Conservation (phyloP, 2,329 filamentous ascomycete species). For the Westerdykella ornata region DNA sequence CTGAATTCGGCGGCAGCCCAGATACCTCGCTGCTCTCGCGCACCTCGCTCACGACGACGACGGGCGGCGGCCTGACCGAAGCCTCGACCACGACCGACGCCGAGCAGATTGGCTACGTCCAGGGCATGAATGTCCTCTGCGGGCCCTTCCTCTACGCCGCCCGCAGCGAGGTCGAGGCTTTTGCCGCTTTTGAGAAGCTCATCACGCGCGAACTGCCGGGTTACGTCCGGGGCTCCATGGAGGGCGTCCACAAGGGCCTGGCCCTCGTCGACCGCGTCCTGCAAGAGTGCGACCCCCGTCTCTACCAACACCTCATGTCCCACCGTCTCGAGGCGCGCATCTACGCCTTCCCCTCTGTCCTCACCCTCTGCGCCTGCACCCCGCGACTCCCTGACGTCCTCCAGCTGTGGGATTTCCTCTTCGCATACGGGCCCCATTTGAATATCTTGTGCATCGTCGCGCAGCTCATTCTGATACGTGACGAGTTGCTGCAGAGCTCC, state of each 20-base stretch:
- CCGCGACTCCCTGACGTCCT: constrained; percentile 90
- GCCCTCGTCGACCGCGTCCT: constrained; percentile 88
- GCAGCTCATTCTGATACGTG: constrained; percentile 81
- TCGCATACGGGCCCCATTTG: constrained; percentile 89
- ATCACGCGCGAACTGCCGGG: constrained; percentile 84
- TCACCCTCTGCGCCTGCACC: constrained; percentile 92
- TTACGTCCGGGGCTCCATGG: constrained; percentile 94
- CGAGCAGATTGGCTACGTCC: constrained; percentile 83
- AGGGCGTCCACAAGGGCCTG: constrained; percentile 88
- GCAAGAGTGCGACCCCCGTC: constrained; percentile 81
- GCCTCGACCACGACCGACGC: constrained; percentile 37
- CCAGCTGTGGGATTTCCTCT: constrained; percentile 91
- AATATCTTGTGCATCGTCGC: constrained; percentile 97
- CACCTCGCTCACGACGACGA: constrained; percentile 27
- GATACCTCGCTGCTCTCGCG: constrained; percentile 36
- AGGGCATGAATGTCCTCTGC: constrained; percentile 97
- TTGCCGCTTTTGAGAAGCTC: constrained; percentile 80
- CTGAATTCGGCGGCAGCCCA: constrained; percentile 45
- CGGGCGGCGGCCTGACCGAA: constrained; percentile 25
- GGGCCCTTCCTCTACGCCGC: constrained; percentile 94
- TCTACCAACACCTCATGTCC: constrained; percentile 74
- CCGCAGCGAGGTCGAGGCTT: constrained; percentile 89
- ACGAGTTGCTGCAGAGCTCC: constrained; percentile 72
- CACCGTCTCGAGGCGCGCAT: constrained; percentile 89
- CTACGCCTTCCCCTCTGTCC: constrained; percentile 90